Percentiles rank a stretch among this genome's conserved stretches.
phyloP scores from a whole-genome alignment of 805 yeast species.

The Saturnispora hagleri region DNA sequence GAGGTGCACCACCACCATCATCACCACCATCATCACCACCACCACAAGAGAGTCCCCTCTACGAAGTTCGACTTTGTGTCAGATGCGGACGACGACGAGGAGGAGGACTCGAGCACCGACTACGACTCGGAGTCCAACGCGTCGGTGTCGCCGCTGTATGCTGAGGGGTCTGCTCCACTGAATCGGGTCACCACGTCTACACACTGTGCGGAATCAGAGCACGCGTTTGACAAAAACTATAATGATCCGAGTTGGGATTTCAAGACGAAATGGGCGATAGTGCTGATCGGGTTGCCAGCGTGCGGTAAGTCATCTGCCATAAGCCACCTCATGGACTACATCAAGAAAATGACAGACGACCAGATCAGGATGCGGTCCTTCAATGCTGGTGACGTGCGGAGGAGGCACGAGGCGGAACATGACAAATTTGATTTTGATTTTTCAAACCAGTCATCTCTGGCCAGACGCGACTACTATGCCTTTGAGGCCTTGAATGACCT shows the following conservation, averaged over 20 bases:
- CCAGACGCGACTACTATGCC: conserved; percentile 85
- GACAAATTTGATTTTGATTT: conserved; percentile 23
- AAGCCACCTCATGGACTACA: conserved; percentile 20
- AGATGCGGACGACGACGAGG: conserved; percentile 12
- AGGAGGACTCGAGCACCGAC: conserved; percentile 2
- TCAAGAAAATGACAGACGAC: conserved; percentile 11
- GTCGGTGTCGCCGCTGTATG: not conserved
- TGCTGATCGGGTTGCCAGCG: conserved; percentile 81
- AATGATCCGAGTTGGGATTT: conserved; percentile 6
- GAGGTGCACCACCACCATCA: not conserved
- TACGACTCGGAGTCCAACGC: conserved; percentile 3
- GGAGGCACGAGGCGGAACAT: conserved; percentile 26
- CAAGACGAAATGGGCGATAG: conserved; percentile 24
- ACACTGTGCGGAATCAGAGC: not conserved
- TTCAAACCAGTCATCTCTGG: conserved; percentile 34
- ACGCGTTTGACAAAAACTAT: not conserved
- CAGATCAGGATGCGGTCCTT: conserved; percentile 27
- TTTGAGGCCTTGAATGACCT: conserved; percentile 81
- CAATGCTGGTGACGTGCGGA: conserved; percentile 46
- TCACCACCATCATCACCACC: not conserved
- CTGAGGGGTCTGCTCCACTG: not conserved
- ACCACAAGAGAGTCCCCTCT: not conserved
- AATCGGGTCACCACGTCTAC: not conserved
- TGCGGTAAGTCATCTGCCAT: conserved; percentile 67
- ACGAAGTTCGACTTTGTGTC: conserved; percentile 4